These are phyloP conservation scores for Austroboletus niveus DNA, from an alignment of 1,284 basidiomycete species.

Conservation along the genomic window DNA sequence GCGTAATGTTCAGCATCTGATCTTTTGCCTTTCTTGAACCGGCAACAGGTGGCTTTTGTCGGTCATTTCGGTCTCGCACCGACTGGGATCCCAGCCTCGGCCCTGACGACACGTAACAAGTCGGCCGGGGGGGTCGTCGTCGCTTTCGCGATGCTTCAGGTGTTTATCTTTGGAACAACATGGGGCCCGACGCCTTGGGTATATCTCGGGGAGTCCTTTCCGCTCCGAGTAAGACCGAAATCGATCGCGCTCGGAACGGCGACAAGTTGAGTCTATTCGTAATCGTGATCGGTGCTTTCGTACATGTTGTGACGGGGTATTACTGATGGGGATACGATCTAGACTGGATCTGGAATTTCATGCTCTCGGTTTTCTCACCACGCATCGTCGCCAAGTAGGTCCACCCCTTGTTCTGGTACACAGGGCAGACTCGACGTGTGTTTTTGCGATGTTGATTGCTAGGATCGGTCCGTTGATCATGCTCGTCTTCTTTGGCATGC, in stretches of 20 bases:
- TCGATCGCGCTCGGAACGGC: slow-evolving; percentile 55
- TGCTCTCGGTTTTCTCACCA: slow-evolving; percentile 53
- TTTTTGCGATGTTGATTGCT: background rate
- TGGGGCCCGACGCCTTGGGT: slow-evolving; percentile 64
- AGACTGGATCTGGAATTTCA: slow-evolving; percentile 63
- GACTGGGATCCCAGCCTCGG: slow-evolving; percentile 38
- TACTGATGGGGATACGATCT: background rate
- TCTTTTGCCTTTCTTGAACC: background rate
- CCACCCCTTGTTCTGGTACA: background rate
- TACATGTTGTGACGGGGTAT: no score
- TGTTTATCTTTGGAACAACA: slow-evolving; percentile 53
- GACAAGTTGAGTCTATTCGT: slow-evolving; percentile 34
- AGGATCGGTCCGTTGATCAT: slow-evolving; percentile 77
- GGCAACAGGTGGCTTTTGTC: slow-evolving; percentile 58
- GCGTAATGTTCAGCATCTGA: slow-evolving; percentile 13
- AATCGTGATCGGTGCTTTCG: background rate
- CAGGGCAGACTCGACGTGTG: background rate
- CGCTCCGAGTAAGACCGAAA: slow-evolving; percentile 60
- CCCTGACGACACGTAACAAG: slow-evolving; percentile 43
- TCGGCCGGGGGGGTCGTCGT: slow-evolving; percentile 51
- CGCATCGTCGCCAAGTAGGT: slow-evolving; percentile 45
- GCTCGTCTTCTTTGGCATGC: slow-evolving; percentile 74
- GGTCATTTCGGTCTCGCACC: slow-evolving; percentile 63
- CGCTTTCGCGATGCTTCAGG: slow-evolving; percentile 60
- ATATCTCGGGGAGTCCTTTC: slow-evolving; percentile 61